These are phyloP conservation scores for Ustilago bromivora DNA, from an alignment of 1,284 basidiomycete species.

Conservation along the genomic window DNA sequence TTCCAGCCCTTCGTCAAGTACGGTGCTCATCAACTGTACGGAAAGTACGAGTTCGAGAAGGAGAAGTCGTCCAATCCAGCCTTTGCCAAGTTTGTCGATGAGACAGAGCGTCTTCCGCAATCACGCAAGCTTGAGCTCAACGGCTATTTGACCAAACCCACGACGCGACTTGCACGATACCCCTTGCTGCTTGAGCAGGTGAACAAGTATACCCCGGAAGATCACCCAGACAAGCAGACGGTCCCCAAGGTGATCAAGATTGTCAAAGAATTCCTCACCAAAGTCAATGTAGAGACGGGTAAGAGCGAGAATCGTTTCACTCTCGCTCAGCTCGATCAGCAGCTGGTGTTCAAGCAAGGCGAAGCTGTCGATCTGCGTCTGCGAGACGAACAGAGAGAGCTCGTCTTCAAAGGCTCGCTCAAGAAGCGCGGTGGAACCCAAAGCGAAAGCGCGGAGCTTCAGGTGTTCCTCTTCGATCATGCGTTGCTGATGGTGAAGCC, in stretches of 20 bases:
- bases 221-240: conserved; percentile 85
- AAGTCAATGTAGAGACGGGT: conserved; percentile 91
- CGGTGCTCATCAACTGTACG: conserved; percentile 95
- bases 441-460: conserved; percentile 85
- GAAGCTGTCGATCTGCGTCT: conserved; percentile 89
- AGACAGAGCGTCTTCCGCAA: conserved; percentile 90
- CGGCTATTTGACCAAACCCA: conserved; percentile 96
- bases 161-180: conserved; percentile 94
- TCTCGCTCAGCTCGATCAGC: conserved; percentile 86
- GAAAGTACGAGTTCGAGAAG: conserved; percentile 99
- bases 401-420: conserved; percentile 92
- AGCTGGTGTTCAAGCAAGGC: conserved; percentile 84
- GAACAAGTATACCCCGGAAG: conserved; percentile 90
- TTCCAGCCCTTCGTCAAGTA: conserved; percentile 93
- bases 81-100: conserved; percentile 96
- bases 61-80: conserved; percentile 92
- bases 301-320: conserved; percentile 94
- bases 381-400: conserved; percentile 86
- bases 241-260: conserved; percentile 84
- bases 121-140: conserved; percentile 97
- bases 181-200: conserved; percentile 93
- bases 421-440: conserved; percentile 83
- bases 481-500: conserved; percentile 94
- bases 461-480: conserved; percentile 97
- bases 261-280: conserved; percentile 84